Conservation (phyloP, 1,284 basidiomycete genomes). For the Macrocystidia cucumis region DNA sequence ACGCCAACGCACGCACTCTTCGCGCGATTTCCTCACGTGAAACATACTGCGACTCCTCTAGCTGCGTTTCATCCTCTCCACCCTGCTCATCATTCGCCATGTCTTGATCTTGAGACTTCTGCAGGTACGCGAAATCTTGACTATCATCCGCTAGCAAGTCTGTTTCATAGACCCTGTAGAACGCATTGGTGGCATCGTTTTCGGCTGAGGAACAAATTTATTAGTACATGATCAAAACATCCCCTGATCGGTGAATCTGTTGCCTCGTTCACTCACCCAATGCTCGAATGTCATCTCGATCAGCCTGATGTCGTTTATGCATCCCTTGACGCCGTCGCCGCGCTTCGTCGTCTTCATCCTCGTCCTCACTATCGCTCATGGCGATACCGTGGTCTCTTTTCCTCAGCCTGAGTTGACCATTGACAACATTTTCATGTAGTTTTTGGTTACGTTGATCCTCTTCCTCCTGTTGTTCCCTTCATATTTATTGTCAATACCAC, state of each 20-base stretch:
- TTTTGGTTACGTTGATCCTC: constrained; percentile 55
- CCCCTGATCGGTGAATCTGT: no score
- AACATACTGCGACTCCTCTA: constrained; percentile 20
- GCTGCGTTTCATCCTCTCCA: constrained; percentile 25
- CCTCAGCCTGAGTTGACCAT: constrained; percentile 54
- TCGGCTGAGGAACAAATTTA: constrained; percentile 18
- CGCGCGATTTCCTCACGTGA: constrained; percentile 28
- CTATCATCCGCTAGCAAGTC: constrained; percentile 41
- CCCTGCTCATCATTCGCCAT: constrained; percentile 23
- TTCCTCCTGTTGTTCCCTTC: constrained; percentile 56
- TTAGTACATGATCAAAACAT: no score
- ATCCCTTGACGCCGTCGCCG: constrained; percentile 39
- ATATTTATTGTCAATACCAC: background rate
- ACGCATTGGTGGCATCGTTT: constrained; percentile 35
- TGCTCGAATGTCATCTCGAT: constrained; percentile 45
- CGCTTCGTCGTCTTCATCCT: constrained; percentile 54
- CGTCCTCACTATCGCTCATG: constrained; percentile 58
- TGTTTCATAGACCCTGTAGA: constrained; percentile 52
- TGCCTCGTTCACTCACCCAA: constrained; percentile 47
- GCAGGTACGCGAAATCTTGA: constrained; percentile 41
- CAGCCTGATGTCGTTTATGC: constrained; percentile 41
- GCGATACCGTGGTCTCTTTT: constrained; percentile 45
- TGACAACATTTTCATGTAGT: constrained; percentile 44
- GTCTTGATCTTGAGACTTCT: constrained; percentile 23
- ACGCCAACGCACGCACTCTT: constrained; percentile 29